These are phyloP conservation scores for Boletus rufocinnamomeus DNA, from an alignment of 768 basidiomycete genomes.

Conservation along the genomic window DNA sequence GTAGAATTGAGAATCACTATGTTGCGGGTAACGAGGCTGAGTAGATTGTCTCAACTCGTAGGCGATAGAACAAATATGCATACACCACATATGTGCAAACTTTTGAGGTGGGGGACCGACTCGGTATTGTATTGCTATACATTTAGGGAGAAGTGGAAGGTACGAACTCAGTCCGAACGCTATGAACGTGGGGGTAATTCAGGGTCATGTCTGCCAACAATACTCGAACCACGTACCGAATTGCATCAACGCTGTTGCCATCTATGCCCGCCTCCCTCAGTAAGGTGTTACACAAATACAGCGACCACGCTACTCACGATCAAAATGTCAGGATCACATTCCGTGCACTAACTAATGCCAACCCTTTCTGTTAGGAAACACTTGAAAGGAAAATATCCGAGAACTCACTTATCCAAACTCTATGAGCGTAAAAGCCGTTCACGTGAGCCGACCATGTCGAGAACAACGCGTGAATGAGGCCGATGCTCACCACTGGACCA, in stretches of 20 bases:
- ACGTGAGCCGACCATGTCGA: not conserved
- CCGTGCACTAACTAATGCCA: conserved; percentile 4
- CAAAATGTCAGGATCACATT: not conserved
- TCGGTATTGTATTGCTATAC: not conserved
- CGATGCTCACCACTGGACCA: conserved; percentile 11
- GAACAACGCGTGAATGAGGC: not conserved
- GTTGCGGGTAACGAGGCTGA: not conserved
- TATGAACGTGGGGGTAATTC: not conserved
- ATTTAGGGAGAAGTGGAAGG: too few relatives aligned
- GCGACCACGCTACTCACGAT: conserved; percentile 2
- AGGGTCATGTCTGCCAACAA: not conserved
- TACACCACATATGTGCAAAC: not conserved
- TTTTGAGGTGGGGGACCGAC: not conserved
- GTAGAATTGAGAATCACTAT: not conserved
- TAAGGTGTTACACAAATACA: not conserved
- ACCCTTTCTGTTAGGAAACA: not conserved
- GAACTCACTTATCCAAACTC: conserved; percentile 19
- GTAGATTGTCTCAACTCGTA: not conserved
- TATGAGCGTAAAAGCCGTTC: conserved; percentile 13
- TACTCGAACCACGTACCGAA: too few relatives aligned
- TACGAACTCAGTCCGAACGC: conserved; percentile 12
- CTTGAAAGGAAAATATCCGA: not conserved
- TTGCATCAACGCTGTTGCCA: too few relatives aligned
- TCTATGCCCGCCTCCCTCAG: not conserved
- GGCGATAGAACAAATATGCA: not conserved